Conservation (phyloP, 192 early-diverging fungal genomes). For the Linnemannia schmuckeri region DNA sequence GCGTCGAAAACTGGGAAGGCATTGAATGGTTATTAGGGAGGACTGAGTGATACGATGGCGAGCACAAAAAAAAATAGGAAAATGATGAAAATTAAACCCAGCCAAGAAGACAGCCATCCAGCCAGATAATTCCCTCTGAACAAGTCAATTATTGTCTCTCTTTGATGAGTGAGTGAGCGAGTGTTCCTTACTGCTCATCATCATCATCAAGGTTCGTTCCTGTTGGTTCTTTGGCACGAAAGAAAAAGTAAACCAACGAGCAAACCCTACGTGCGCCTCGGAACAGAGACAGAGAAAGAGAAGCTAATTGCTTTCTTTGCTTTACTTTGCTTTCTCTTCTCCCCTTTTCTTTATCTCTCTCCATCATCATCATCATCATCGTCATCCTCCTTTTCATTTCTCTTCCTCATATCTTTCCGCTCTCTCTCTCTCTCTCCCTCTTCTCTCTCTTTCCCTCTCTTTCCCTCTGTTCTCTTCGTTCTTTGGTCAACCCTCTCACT, state of each 20-base stretch:
- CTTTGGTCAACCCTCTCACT: no score
- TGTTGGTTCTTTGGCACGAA: conserved; percentile 3
- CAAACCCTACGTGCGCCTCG: background rate
- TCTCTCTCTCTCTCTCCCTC: background rate
- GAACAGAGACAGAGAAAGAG: background rate
- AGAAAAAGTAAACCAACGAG: background rate
- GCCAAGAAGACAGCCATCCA: background rate
- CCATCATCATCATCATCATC: background rate
- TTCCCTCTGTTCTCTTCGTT: background rate
- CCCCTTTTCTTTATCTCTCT: background rate
- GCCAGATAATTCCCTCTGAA: no score
- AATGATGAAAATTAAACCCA: background rate
- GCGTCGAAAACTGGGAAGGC: no score
- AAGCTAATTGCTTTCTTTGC: background rate
- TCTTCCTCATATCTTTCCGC: background rate
- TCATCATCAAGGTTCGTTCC: background rate
- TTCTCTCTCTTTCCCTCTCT: background rate
- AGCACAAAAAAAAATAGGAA: background rate
- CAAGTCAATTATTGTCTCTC: background rate
- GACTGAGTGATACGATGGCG: no score
- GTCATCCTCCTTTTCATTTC: background rate
- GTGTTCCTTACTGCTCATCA: background rate
- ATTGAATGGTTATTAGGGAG: no score
- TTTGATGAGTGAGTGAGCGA: background rate
- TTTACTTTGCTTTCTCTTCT: background rate